Base-by-base conservation (phyloP, 352 stramenopile species). In the Phytophthora colocasiae region DNA sequence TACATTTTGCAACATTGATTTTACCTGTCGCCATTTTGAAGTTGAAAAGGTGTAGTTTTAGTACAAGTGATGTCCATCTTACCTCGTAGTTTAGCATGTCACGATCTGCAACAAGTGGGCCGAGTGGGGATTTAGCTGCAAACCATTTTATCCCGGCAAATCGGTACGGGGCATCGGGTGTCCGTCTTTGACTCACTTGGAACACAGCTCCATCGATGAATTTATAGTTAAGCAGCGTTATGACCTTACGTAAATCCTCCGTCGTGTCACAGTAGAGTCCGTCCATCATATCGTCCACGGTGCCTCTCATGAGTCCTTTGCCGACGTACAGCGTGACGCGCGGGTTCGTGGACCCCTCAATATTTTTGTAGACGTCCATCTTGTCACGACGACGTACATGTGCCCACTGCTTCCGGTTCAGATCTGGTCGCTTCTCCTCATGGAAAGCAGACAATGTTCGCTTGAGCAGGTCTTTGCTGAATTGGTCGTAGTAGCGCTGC, bases 91-190 rank as follows among this genome's bases (percentile, higher is more conserved):
- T 77, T 4, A 81, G 69, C 66, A 77, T 53, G 53, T 81, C 73
- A 12, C 70, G 69, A 34, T 81, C 65, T 12, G 52, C 40, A 24
- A 71, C 55, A 4, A 81, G 38, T 9, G 52, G 61, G 6, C 61
- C 66, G 11, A 75, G 56, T 3, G 61, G 62, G 1, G 62, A 44
- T 51, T 75, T 80, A 31, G 69, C 62, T 0, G 70, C 69, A 57
- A 78, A 78, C 73, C 73, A 81, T 55, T 78, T 78, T 54, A 81
- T 78, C 6, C 73, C 73, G 7, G 73, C 54, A 31, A 78, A 81
- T 5, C 41, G 63, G 46, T 69, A 78, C 26, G 69, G 66, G 0
- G 53, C 58, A 11, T 73, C 57, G 1, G 48, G n/a, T 8, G 73
- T 71, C 12, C 73, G 69, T 10, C 52, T 61, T 50, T 77, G 54